These are phyloP conservation scores for Hanseniaspora valbyensis DNA, from an alignment of 805 yeast genomes.

Conservation along the genomic window DNA sequence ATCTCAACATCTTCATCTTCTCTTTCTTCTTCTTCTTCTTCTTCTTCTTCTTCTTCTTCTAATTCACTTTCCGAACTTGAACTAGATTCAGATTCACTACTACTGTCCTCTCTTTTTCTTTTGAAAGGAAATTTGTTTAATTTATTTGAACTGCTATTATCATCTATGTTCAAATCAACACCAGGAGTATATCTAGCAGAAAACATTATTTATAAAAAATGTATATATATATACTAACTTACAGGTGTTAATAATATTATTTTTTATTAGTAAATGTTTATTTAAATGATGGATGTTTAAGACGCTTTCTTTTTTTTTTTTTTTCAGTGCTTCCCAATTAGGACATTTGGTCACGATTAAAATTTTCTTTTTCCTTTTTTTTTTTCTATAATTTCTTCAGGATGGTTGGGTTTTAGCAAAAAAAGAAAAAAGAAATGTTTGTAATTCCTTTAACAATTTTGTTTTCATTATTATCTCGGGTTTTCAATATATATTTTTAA, in stretches of 20 bases:
- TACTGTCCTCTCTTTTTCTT: constrained; percentile 19
- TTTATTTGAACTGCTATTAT: not conserved
- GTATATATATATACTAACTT: not conserved
- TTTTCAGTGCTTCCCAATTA: too few species aligned
- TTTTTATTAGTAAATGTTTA: too few species aligned
- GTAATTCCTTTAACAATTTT: too few species aligned
- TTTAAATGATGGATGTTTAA: too few species aligned
- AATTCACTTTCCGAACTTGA: constrained; percentile 17
- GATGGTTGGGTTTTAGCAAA: too few species aligned
- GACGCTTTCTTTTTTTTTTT: too few species aligned
- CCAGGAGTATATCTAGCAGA: constrained; percentile 55
- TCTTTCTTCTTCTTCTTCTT: constrained; percentile 18
- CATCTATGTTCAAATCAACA: constrained; percentile 15
- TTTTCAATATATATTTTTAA: too few species aligned
- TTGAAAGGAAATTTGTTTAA: constrained; percentile 21
- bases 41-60: constrained; percentile 4
- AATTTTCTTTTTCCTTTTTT: too few species aligned
- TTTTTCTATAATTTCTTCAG: too few species aligned
- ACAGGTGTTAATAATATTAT: not conserved
- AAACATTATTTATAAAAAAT: constrained; percentile 37
- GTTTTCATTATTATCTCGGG: too few species aligned
- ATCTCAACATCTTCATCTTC: constrained; percentile 15
- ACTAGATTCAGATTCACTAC: constrained; percentile 10
- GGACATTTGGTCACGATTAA: too few species aligned
- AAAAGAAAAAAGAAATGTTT: too few species aligned